phyloP scores from a whole-genome alignment of 1,284 basidiomycete species.

The Peniophora sp. region DNA sequence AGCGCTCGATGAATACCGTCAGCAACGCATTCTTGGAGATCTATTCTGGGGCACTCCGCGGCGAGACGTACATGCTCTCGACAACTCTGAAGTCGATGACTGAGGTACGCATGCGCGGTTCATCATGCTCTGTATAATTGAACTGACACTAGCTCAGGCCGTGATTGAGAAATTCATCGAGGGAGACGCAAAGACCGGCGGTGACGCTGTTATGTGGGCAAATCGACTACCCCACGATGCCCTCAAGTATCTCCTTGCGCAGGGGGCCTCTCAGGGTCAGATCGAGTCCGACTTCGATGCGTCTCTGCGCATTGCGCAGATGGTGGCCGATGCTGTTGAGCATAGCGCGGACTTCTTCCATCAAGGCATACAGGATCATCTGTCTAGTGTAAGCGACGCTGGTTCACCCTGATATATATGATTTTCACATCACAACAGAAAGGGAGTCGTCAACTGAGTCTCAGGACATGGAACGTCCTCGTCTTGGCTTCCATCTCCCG shows the following conservation, averaged over 20 bases:
- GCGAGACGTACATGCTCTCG: constrained; percentile 44
- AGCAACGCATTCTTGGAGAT: constrained; percentile 46
- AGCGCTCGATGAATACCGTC: constrained; percentile 29
- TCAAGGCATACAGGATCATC: constrained; percentile 22
- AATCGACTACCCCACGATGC: constrained; percentile 41
- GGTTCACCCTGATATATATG: no score
- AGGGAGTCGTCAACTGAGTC: constrained; percentile 26
- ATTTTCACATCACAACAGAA: constrained; percentile 24
- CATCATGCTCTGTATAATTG: background rate
- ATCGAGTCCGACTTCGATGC: constrained; percentile 45
- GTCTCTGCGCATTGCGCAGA: constrained; percentile 40
- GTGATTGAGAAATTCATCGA: constrained; percentile 17
- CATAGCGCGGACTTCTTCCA: constrained; percentile 26
- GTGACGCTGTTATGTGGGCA: constrained; percentile 9
- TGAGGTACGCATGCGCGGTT: constrained; percentile 30
- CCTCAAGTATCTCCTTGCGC: constrained; percentile 43
- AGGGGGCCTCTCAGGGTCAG: constrained; percentile 33
- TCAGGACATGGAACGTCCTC: constrained; percentile 60
- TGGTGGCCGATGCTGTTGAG: constrained; percentile 40
- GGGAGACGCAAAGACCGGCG: constrained; percentile 39
- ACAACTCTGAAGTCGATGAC: constrained; percentile 40
- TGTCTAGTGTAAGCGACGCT: constrained; percentile 20
- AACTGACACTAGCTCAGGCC: constrained; percentile 13
- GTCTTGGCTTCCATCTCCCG: constrained; percentile 43
- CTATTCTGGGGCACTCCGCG: constrained; percentile 41